Percentiles rank a stretch among this genome's conserved stretches.
These are phyloP conservation scores for Aureobasidium namibiae DNA, from an alignment of 2,329 filamentous ascomycete genomes.

Conservation along the genomic window DNA sequence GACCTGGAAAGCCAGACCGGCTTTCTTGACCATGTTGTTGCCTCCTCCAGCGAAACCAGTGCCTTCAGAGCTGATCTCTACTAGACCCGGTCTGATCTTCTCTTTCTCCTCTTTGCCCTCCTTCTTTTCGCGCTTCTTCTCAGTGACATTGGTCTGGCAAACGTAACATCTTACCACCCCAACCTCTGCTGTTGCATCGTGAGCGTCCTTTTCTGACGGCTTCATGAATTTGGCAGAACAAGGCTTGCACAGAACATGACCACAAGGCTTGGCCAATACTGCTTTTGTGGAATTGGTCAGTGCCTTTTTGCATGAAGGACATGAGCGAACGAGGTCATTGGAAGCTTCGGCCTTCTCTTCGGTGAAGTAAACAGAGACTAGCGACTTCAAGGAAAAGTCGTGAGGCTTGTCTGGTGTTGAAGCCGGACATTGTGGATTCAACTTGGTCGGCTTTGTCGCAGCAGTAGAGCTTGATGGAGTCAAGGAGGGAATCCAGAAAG, in stretches of 20 bases:
- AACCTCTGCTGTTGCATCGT: conserved; percentile 47
- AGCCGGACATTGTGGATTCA: conserved; percentile 48
- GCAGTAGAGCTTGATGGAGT: conserved; percentile 48
- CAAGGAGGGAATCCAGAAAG: conserved; percentile 87
- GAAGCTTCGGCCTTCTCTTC: conserved; percentile 51
- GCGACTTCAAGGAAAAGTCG: conserved; percentile 65
- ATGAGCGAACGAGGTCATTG: conserved; percentile 46
- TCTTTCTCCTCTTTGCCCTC: conserved; percentile 41
- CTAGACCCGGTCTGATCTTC: conserved; percentile 60
- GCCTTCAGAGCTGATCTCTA: conserved; percentile 75
- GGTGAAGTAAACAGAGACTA: conserved; percentile 69
- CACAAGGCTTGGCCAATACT: conserved; percentile 76
- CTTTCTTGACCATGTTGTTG: conserved; percentile 69
- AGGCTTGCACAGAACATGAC: conserved; percentile 80
- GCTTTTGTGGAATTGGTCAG: conserved; percentile 77
- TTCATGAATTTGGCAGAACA: conserved; percentile 80
- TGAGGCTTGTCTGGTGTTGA: conserved; percentile 61
- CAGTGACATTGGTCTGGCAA: conserved; percentile 69
- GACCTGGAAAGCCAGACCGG: conserved; percentile 75
- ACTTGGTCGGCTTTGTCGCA: conserved; percentile 37
- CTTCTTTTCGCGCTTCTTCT: conserved; percentile 23
- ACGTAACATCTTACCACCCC: conserved; percentile 67
- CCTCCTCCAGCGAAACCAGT: conserved; percentile 91
- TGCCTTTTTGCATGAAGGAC: conserved; percentile 77
- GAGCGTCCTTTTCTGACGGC: conserved; percentile 47